phyloP scores from a whole-genome alignment of 805 yeast genomes.

The Trichomonascus vanleenenianus region DNA sequence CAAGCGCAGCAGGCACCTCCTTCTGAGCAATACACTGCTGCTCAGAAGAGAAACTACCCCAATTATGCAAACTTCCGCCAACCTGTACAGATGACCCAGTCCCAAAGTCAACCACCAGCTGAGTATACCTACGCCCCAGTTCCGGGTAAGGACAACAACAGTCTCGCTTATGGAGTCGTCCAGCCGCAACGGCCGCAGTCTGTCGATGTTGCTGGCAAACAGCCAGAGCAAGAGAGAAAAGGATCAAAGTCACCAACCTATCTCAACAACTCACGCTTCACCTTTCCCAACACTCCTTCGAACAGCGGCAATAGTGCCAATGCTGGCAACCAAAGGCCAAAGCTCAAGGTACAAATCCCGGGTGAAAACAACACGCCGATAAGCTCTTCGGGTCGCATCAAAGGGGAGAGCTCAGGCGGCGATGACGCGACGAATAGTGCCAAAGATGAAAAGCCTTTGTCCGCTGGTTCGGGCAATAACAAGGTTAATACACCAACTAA shows the following conservation, averaged over 20 bases:
- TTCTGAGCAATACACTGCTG: neutral
- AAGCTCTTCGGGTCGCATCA: constrained; percentile 15
- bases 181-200: constrained; percentile 11
- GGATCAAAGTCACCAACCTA: constrained; percentile 1
- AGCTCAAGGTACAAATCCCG: constrained; percentile 34
- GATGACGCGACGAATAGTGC: neutral
- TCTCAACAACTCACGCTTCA: constrained; percentile 32
- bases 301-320: neutral
- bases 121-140: neutral
- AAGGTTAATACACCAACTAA: constrained; percentile 2
- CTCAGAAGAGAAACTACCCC: neutral
- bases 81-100: neutral
- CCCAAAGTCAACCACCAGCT: neutral
- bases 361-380: constrained; percentile 18
- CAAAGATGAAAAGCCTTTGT: neutral
- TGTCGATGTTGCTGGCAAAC: constrained; percentile 6
- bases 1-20: constrained; percentile 8
- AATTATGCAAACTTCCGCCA: neutral
- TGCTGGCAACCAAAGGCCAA: constrained; percentile 24
- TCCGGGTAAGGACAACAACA: neutral
- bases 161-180: too few relatives aligned
- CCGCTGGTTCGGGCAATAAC: neutral
- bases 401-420: constrained; percentile 16
- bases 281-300: constrained; percentile 26
- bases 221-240: constrained; percentile 1